Evolutionary conservation across 2,329 filamentous ascomycete species (phyloP), one percentile per base, ranked within the genome.

Genomic region (Arthrinium puccinioides): DNA sequence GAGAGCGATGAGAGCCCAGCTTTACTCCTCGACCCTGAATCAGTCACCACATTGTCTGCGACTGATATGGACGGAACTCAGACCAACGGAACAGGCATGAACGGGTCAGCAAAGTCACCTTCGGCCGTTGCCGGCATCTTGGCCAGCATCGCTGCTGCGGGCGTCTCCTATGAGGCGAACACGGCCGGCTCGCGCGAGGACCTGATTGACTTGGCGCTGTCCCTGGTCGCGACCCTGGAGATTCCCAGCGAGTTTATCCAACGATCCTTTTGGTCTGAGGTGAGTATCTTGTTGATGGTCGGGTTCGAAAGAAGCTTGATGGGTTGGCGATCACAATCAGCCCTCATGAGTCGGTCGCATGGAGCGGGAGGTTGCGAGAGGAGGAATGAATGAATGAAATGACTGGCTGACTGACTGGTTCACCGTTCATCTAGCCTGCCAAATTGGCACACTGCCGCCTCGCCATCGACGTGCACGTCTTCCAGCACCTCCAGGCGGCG

Each of bases 181-280:
- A 21, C 26, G 21, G 11, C 36, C n/a, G 36, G 36, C n/a, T 28
- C 21, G 4, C 31, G 31, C 9, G 31, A 33, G 21, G 31, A 33
- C n/a, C 20, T 41, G 14, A 27, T 41, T n/a, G 39, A 41, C 8
- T 26, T 38, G 13, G 16, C 21, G 11, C 26, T 27, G 15, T 21
- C 30, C 10, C 36, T 41, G 7, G 20, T 38, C 6, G 39, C 21
- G 10, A 34, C 25, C 9, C 39, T 41, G 15, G 39, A 41, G 15
- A 41, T 41, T 15, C 39, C 39, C 5, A 41, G 39, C 13, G 39
- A 41, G 13, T 41, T 41, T 16, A 24, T 41, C 10, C 39, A 41
- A 25, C 37, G 39, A 15, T 35, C 29, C 5, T 41, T 41, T 11
- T 41, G 39, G 39, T 16, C 39, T 3, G 39, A 41, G 36, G 39